phyloP scores from a whole-genome alignment of 2,329 filamentous ascomycete species.

The Geosmithia flava region DNA sequence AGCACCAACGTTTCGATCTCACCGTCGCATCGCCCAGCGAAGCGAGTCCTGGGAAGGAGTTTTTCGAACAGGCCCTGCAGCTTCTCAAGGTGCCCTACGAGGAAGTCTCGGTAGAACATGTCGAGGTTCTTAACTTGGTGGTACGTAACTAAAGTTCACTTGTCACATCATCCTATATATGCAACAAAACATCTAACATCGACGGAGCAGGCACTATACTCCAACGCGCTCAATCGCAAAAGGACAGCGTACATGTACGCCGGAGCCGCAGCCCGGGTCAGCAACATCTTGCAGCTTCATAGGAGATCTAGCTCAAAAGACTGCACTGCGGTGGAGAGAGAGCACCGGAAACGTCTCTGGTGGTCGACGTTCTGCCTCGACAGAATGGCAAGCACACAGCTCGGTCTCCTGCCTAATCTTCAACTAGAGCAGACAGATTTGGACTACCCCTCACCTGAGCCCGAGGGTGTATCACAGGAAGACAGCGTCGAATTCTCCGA shows the following conservation, averaged over 20 bases:
- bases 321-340: neutral
- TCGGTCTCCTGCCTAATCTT: neutral
- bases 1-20: neutral
- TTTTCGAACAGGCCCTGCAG: neutral
- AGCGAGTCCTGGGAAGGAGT: neutral
- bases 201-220: neutral
- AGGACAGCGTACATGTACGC: neutral
- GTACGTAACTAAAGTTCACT: neutral
- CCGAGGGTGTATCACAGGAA: neutral
- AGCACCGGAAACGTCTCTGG: neutral
- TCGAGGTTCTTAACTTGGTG: neutral
- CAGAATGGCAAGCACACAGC: neutral
- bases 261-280: neutral
- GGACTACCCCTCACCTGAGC: neutral
- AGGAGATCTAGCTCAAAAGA: neutral
- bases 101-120: neutral
- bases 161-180: too few relatives aligned
- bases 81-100: neutral
- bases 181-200: too few relatives aligned
- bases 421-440: neutral
- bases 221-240: neutral
- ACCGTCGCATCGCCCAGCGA: too few relatives aligned
- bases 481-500: neutral
- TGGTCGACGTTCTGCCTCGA: neutral
- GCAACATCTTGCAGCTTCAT: neutral